Evolutionary conservation across 108 stramenopile species (phyloP), one percentile per base, ranked within the genome.

Genomic region (Pelagomonas calceolata): DNA sequence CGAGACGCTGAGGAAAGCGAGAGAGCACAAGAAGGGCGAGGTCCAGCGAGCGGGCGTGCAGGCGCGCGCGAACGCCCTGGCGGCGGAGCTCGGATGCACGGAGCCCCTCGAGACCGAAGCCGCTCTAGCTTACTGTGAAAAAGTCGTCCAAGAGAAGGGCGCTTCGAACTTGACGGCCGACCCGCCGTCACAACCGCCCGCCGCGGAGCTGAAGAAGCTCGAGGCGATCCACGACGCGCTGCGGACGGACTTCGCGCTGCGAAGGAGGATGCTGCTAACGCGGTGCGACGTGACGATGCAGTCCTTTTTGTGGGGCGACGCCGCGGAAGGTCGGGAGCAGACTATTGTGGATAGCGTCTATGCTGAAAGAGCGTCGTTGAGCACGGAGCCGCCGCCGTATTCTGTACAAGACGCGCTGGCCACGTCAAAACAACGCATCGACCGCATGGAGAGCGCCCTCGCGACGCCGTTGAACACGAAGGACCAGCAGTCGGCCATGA

Each of bases 241-340:
- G 30, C 70, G 70, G 17, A 21, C 45, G 30, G 79, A 79, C 77
- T 79, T 78, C 37, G 73, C 32, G 14, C 77, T 79, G 9, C 77
- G 79, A 32, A 68, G 79, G 35, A 71, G 39, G 31, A 79, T 79
- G 79, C 69, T 79, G 39, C 68, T 77, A 17, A 37, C 68, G 77
- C 79, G 79, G 44, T 78, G 73, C 34, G 76, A 79, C 77, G 79
- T 79, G 5, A 70, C 77, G 26, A 63, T 79, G 33, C 73, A 64
- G 63, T 69, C 77, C 14, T 77, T 79, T 34, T 66, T 78, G 35
- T 69, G 76, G 67, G 67, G 36, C 32, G 39, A 75, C 17, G n/a
- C 32, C 29, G 70, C 30, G 30, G 33, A 17, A 35, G 75, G 32
- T 0, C 31, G 66, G 35, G 75, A 68, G 17, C 32, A 31, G 4